These are phyloP conservation scores for Laetiporus sulphureus DNA, from an alignment of 1,284 basidiomycete species.

Conservation along the genomic window DNA sequence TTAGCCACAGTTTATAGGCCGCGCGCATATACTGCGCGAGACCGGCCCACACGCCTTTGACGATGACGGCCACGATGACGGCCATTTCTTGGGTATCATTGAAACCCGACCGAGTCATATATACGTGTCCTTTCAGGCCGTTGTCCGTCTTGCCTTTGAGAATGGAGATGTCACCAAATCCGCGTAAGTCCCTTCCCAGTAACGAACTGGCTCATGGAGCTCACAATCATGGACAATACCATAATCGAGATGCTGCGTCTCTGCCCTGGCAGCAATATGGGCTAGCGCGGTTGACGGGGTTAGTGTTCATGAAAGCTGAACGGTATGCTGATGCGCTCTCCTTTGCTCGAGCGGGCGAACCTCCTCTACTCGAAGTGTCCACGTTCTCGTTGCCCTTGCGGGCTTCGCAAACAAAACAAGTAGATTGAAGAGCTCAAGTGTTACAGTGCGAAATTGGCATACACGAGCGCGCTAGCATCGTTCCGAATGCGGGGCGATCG, in stretches of 20 bases:
- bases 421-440: slow-evolving; percentile 13
- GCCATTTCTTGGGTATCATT: slow-evolving; percentile 31
- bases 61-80: slow-evolving; percentile 26
- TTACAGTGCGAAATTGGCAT: slow-evolving; percentile 18
- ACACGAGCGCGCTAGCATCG: slow-evolving; percentile 35
- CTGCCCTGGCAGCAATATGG: slow-evolving; percentile 29
- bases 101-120: slow-evolving; percentile 38
- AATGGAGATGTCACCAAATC: slow-evolving; percentile 26
- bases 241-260: slow-evolving; percentile 34
- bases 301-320: slow-evolving; percentile 21
- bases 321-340: slow-evolving; percentile 26
- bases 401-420: slow-evolving; percentile 12
- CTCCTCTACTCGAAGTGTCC: slow-evolving; percentile 24
- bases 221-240: slow-evolving; percentile 24
- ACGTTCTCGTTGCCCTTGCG: slow-evolving; percentile 19
- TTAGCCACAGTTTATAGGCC: slow-evolving; percentile 18
- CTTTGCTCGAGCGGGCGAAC: slow-evolving; percentile 21
- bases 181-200: slow-evolving; percentile 29
- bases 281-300: slow-evolving; percentile 27
- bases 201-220: too few species aligned
- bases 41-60: slow-evolving; percentile 32
- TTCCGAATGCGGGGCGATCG: slow-evolving; percentile 36
- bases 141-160: slow-evolving; percentile 30
- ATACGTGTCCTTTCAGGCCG: slow-evolving; percentile 36
- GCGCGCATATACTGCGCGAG: slow-evolving; percentile 20